Evolutionary conservation across 2,329 filamentous ascomycete genomes (phyloP).

Genomic region (Colletotrichum godetiae): DNA sequence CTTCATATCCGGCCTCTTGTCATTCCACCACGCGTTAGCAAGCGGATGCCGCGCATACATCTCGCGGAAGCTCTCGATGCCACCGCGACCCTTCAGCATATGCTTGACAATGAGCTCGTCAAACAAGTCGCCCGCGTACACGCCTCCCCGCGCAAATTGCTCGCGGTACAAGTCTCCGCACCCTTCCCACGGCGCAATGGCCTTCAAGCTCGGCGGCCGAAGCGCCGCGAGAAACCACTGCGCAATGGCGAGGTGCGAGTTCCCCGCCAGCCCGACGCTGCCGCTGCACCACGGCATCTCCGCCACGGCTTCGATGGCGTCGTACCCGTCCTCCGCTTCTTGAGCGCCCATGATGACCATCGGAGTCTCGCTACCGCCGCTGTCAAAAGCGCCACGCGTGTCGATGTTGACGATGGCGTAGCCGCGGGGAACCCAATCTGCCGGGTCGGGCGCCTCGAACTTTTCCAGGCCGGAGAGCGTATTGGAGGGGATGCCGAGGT

Average conservation of each 20-base stretch:
- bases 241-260: conserved; percentile 41
- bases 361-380: conserved; percentile 38
- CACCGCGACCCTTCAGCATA: conserved; percentile 38
- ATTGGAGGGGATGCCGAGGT: conserved; percentile 47
- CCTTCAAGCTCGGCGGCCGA: conserved; percentile 34
- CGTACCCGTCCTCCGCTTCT: conserved; percentile 40
- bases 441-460: conserved; percentile 45
- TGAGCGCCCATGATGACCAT: conserved; percentile 40
- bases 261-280: conserved; percentile 42
- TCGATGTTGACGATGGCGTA: conserved; percentile 46
- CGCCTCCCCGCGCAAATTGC: conserved; percentile 40
- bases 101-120: conserved; percentile 33
- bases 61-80: conserved; percentile 38
- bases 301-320: conserved; percentile 40
- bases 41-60: conserved; percentile 39
- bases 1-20: conserved; percentile 39
- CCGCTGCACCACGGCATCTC: conserved; percentile 41
- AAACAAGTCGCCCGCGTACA: conserved; percentile 37
- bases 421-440: conserved; percentile 42
- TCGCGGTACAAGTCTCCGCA: conserved; percentile 42
- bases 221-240: conserved; percentile 40
- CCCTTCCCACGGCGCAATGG: conserved; percentile 55
- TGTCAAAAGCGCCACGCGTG: conserved; percentile 41
- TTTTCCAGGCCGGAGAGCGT: conserved; percentile 40
- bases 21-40: conserved; percentile 40